Evolutionary conservation across 2,329 filamentous ascomycete species (phyloP).

Genomic region (Colletotrichum graminicola): DNA sequence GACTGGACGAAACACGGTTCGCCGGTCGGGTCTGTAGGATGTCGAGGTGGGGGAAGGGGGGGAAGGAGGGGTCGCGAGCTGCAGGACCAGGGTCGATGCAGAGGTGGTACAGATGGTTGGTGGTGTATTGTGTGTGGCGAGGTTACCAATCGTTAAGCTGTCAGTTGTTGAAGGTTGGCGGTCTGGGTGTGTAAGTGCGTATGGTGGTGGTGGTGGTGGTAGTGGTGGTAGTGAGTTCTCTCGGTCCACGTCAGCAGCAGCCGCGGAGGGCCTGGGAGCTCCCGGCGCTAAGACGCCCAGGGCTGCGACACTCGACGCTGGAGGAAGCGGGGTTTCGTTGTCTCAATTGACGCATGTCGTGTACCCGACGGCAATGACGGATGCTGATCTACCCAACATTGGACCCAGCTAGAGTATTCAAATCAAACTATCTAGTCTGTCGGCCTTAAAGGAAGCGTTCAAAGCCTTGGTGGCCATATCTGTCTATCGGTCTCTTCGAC

Average conservation of each 20-base stretch:
- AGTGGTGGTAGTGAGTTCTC: background rate
- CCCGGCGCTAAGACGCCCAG: slow-evolving; percentile 25
- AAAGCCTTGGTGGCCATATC: no score
- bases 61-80: slow-evolving; percentile 15
- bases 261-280: slow-evolving; percentile 15
- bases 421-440: background rate
- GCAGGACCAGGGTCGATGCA: slow-evolving; percentile 29
- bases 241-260: background rate
- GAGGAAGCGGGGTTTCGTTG: slow-evolving; percentile 24
- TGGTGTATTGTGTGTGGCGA: background rate
- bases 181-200: slow-evolving; percentile 16
- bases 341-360: background rate
- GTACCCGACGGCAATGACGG: background rate
- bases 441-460: background rate
- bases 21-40: slow-evolving; percentile 20
- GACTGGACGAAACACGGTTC: slow-evolving; percentile 42
- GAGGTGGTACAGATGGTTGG: slow-evolving; percentile 13
- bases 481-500: background rate
- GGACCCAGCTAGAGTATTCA: background rate
- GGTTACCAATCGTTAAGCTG: background rate
- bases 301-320: slow-evolving; percentile 22
- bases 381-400: no score
- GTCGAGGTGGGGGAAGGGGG: slow-evolving; percentile 37
- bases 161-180: background rate
- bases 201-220: background rate